phyloP scores from a whole-genome alignment of 768 basidiomycete genomes.

The Termitomyces sp. region DNA sequence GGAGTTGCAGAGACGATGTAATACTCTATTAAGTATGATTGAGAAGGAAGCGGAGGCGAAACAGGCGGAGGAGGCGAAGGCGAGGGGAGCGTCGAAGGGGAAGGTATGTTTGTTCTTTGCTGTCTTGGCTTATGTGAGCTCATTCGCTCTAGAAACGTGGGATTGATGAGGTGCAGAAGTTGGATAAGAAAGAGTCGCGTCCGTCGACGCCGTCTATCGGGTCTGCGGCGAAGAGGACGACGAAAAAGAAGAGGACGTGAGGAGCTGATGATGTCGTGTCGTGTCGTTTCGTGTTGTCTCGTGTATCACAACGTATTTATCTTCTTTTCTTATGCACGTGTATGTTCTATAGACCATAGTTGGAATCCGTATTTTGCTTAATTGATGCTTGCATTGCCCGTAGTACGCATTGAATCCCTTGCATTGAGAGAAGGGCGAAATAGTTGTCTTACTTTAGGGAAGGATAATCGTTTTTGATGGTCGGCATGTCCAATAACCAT shows the following conservation, averaged over 20 bases:
- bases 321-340: neutral
- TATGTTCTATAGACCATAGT: neutral
- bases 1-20: constrained; percentile 83
- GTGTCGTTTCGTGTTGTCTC: neutral
- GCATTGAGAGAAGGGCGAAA: too few relatives aligned
- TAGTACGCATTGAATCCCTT: too few relatives aligned
- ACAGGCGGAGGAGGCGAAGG: constrained; percentile 61
- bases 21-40: constrained; percentile 84
- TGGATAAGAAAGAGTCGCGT: constrained; percentile 49
- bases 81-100: constrained; percentile 49
- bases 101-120: constrained; percentile 42
- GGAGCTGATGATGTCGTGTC: neutral
- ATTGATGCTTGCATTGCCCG: too few relatives aligned
- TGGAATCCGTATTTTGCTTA: neutral
- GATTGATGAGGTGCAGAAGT: constrained; percentile 51
- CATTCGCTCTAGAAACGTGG: constrained; percentile 53
- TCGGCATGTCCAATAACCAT: too few relatives aligned
- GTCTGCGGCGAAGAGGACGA: constrained; percentile 45
- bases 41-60: constrained; percentile 83
- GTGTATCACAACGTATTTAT: neutral
- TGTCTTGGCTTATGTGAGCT: neutral
- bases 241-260: constrained; percentile 67
- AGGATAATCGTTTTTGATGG: too few relatives aligned
- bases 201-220: constrained; percentile 55
- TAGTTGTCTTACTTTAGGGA: too few relatives aligned